Percentiles rank a stretch among this genome's conserved stretches.
Evolutionary conservation across 805 yeast genomes (phyloP).

Genomic region (Vanderwaltozyma yarrowii): DNA sequence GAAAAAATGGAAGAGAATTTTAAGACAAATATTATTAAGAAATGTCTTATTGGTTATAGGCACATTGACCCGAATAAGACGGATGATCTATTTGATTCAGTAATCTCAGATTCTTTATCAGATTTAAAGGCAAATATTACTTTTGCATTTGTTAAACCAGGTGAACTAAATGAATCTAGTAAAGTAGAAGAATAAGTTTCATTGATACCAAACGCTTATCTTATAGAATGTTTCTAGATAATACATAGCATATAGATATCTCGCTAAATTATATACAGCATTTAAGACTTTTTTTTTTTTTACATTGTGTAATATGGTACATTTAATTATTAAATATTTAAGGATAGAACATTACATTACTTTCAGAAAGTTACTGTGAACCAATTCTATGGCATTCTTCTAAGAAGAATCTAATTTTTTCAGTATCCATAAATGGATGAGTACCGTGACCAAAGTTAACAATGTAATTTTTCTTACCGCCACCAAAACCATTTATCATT

Average conservation of each 20-base stretch:
- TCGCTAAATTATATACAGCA: too few species aligned
- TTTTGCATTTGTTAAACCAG: slow-evolving; percentile 23
- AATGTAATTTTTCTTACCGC: slow-evolving; percentile 84
- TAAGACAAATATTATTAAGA: slow-evolving; percentile 38
- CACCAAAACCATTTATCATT: slow-evolving; percentile 90
- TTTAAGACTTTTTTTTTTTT: too few species aligned
- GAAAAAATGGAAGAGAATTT: slow-evolving; percentile 15
- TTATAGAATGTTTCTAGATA: too few species aligned
- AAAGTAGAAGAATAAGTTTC: neutral
- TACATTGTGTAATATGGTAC: too few species aligned
- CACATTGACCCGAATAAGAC: slow-evolving; percentile 45
- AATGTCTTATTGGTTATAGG: slow-evolving; percentile 49
- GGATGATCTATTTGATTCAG: slow-evolving; percentile 10
- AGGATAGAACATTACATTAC: too few species aligned
- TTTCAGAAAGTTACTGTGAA: slow-evolving; percentile 25
- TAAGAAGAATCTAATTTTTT: slow-evolving; percentile 72
- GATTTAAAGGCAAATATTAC: slow-evolving; percentile 10
- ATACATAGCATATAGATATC: too few species aligned
- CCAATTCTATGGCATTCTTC: slow-evolving; percentile 82
- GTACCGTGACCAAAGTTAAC: slow-evolving; percentile 98
- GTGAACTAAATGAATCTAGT: neutral
- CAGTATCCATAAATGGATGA: slow-evolving; percentile 95
- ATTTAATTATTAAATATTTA: too few species aligned
- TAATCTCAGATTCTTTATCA: slow-evolving; percentile 13
- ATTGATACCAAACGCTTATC: too few species aligned